These are phyloP conservation scores for Thelonectria discophora DNA, from an alignment of 2,329 filamentous ascomycete genomes.

Conservation along the genomic window DNA sequence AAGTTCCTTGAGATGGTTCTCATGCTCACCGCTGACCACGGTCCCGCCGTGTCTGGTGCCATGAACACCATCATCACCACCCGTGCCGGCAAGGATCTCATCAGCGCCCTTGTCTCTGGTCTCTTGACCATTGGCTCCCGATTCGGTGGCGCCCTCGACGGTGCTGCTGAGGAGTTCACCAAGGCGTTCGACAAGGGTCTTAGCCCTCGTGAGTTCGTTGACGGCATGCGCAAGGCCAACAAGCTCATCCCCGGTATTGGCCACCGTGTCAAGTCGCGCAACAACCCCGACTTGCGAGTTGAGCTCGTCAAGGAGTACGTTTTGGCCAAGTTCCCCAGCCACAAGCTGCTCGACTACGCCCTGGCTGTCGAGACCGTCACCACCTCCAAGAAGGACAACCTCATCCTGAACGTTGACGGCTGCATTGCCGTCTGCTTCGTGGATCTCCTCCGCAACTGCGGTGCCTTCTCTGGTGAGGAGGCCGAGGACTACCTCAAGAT, in stretches of 20 bases:
- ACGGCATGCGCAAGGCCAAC: constrained; percentile 99
- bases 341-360: constrained; percentile 98
- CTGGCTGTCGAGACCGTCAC: constrained; percentile 98
- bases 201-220: constrained; percentile 97
- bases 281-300: constrained; percentile 99
- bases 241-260: constrained; percentile 99
- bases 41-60: constrained; percentile 97
- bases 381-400: constrained; percentile 99
- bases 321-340: constrained; percentile 94
- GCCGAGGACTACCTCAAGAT: constrained; percentile 98
- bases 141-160: constrained; percentile 98
- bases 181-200: constrained; percentile 98
- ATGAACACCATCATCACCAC: constrained; percentile 99
- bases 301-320: constrained; percentile 99
- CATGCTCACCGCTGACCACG: constrained; percentile 99
- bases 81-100: constrained; percentile 98
- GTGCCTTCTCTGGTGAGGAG: constrained; percentile 94
- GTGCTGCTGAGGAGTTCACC: constrained; percentile 97
- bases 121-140: constrained; percentile 97
- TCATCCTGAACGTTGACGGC: constrained; percentile 98
- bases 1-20: constrained; percentile 99
- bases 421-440: constrained; percentile 99
- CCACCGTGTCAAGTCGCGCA: constrained; percentile 98
- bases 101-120: constrained; percentile 94
- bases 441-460: constrained; percentile 95